phyloP scores from a whole-genome alignment of 805 yeast species.

The Novakomyces olei region DNA sequence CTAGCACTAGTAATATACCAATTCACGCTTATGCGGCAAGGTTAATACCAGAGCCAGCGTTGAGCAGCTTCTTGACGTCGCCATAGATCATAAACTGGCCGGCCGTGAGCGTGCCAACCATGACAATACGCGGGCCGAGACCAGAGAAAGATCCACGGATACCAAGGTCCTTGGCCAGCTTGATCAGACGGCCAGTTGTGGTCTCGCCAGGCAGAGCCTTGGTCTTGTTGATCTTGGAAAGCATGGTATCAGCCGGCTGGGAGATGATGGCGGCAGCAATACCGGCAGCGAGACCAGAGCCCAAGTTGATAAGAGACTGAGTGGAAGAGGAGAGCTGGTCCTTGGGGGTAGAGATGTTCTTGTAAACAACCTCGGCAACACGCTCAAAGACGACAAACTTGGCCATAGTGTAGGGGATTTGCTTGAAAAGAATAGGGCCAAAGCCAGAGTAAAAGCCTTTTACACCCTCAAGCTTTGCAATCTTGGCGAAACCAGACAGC shows the following conservation, averaged over 20 bases:
- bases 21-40: no score
- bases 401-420: slow-evolving; percentile 69
- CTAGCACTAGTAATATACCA: no score
- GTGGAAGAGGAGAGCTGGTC: slow-evolving; percentile 35
- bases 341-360: slow-evolving; percentile 39
- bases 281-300: slow-evolving; percentile 79
- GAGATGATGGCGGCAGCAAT: slow-evolving; percentile 68
- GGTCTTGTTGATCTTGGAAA: slow-evolving; percentile 46
- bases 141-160: slow-evolving; percentile 72
- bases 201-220: slow-evolving; percentile 35
- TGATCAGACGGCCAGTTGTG: slow-evolving; percentile 31
- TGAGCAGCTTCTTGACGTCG: slow-evolving; percentile 2
- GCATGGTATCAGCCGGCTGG: slow-evolving; percentile 84
- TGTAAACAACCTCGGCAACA: slow-evolving; percentile 50
- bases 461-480: slow-evolving; percentile 79
- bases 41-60: neutral
- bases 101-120: slow-evolving; percentile 84
- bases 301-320: slow-evolving; percentile 66
- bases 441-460: slow-evolving; percentile 85
- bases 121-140: slow-evolving; percentile 60
- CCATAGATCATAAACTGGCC: slow-evolving; percentile 74
- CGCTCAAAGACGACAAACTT: slow-evolving; percentile 69
- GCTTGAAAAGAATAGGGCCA: slow-evolving; percentile 94
- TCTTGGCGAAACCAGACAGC: slow-evolving; percentile 66
- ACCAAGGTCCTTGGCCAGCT: slow-evolving; percentile 51